Conservation (phyloP, 192 early-diverging fungal species). For the Coemansia sp. region DNA sequence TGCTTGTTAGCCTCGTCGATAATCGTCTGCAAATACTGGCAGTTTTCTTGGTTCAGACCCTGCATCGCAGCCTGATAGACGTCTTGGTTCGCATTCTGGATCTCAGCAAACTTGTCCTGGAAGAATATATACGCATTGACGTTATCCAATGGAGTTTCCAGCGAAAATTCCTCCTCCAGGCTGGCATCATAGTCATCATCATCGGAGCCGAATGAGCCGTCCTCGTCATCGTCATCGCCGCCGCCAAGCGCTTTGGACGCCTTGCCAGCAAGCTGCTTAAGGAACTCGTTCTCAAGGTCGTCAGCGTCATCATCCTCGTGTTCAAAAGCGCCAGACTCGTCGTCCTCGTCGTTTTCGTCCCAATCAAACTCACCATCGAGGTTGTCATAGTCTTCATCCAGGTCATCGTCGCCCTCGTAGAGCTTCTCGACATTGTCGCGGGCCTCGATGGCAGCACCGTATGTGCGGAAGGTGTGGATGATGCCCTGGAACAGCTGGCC, state of each 20-base stretch:
- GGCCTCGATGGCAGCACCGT: slow-evolving; percentile 60
- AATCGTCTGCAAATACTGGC: slow-evolving; percentile 43
- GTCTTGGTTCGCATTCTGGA: slow-evolving; percentile 36
- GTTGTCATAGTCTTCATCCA: slow-evolving; percentile 30
- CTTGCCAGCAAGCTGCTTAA: slow-evolving; percentile 61
- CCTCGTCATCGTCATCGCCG: slow-evolving; percentile 53
- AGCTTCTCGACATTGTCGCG: slow-evolving; percentile 46
- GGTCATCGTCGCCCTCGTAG: slow-evolving; percentile 44
- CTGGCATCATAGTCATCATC: slow-evolving; percentile 66
- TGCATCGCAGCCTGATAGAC: slow-evolving; percentile 36
- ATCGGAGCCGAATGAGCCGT: slow-evolving; percentile 37
- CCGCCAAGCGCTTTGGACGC: slow-evolving; percentile 51
- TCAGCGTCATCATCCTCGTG: slow-evolving; percentile 62
- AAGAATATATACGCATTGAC: slow-evolving; percentile 73
- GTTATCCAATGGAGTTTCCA: slow-evolving; percentile 77
- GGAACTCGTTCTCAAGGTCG: slow-evolving; percentile 64
- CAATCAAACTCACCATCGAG: slow-evolving; percentile 40
- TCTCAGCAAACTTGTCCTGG: slow-evolving; percentile 61
- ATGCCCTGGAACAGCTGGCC: slow-evolving; percentile 71
- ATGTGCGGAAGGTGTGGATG: slow-evolving; percentile 71
- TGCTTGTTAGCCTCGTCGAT: slow-evolving; percentile 46
- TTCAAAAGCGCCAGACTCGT: slow-evolving; percentile 60
- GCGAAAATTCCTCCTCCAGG: slow-evolving; percentile 72
- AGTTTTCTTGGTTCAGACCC: slow-evolving; percentile 42
- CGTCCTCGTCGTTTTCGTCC: slow-evolving; percentile 43